Conservation (phyloP, 2,329 filamentous ascomycete genomes). For the Fusarium musae region DNA sequence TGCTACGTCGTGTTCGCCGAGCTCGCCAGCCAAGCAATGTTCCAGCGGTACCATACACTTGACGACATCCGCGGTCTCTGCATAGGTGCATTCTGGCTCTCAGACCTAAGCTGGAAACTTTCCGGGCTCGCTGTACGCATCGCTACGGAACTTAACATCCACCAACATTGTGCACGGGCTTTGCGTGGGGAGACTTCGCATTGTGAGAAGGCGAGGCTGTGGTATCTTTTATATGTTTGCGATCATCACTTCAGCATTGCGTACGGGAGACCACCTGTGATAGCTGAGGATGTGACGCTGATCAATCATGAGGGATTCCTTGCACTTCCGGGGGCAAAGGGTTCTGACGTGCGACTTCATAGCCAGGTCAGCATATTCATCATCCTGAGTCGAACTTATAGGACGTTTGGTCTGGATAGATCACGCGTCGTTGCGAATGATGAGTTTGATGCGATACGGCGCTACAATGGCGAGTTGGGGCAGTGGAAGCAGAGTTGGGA, state of each 20-base stretch:
- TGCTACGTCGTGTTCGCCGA: neutral
- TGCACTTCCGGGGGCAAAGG: neutral
- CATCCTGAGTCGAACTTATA: neutral
- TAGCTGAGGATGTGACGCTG: neutral
- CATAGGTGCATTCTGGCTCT: neutral
- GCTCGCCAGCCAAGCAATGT: neutral
- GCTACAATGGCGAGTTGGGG: neutral
- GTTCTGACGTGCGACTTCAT: neutral
- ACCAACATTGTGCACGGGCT: neutral
- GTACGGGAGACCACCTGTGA: neutral
- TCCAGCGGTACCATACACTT: neutral
- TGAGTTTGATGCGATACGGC: neutral
- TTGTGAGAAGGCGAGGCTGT: neutral
- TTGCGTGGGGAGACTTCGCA: accelerated
- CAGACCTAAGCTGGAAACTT: neutral
- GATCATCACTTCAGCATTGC: neutral
- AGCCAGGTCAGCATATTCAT: neutral
- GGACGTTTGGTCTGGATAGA: neutral
- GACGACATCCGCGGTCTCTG: neutral
- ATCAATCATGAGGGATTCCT: neutral
- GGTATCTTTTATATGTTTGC: neutral
- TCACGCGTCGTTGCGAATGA: neutral
- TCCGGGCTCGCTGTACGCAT: neutral
- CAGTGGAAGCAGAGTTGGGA: neutral
- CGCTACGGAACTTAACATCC: neutral